Evolutionary conservation across 371 early-diverging fungal genomes (phyloP).

Genomic region (Vairimorpha ceranae): DNA sequence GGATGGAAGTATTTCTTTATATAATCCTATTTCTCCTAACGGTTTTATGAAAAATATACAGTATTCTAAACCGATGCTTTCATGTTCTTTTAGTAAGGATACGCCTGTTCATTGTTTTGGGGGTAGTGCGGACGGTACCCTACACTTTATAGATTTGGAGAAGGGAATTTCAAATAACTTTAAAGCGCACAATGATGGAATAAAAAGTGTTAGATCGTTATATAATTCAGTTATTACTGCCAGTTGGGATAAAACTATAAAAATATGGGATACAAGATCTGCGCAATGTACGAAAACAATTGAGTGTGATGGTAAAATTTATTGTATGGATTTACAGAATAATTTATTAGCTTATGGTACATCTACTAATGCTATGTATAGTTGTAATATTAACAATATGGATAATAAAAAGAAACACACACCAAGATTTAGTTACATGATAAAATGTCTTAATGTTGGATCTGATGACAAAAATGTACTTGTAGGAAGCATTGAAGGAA

Average conservation of each 20-base stretch:
- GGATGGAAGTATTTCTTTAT: slow-evolving; percentile 58
- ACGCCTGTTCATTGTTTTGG: slow-evolving; percentile 38
- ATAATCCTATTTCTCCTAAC: background rate
- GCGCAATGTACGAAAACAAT: slow-evolving; percentile 69
- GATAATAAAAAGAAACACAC: slow-evolving; percentile 18
- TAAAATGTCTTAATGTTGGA: slow-evolving; percentile 43
- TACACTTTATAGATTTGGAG: slow-evolving; percentile 48
- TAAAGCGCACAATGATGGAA: slow-evolving; percentile 48
- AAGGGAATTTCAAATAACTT: slow-evolving; percentile 19
- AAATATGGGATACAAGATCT: slow-evolving; percentile 80
- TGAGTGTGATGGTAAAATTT: slow-evolving; percentile 73
- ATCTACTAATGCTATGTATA: slow-evolving; percentile 70
- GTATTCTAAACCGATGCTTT: slow-evolving; percentile 55
- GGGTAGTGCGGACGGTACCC: slow-evolving; percentile 55
- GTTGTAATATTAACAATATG: slow-evolving; percentile 67
- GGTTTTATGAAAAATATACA: slow-evolving; percentile 16
- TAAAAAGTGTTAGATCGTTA: slow-evolving; percentile 44
- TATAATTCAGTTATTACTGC: slow-evolving; percentile 72
- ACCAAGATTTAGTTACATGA: slow-evolving; percentile 51
- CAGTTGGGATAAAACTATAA: slow-evolving; percentile 83
- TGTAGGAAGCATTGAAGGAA: slow-evolving; percentile 60
- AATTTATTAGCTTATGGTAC: slow-evolving; percentile 71
- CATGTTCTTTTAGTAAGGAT: slow-evolving; percentile 49
- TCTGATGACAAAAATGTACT: slow-evolving; percentile 35
- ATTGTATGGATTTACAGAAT: slow-evolving; percentile 73